Percentiles rank a stretch among this genome's conserved stretches.
Conservation (phyloP, 23 red algal species). For the Gracilariopsis chorda region DNA sequence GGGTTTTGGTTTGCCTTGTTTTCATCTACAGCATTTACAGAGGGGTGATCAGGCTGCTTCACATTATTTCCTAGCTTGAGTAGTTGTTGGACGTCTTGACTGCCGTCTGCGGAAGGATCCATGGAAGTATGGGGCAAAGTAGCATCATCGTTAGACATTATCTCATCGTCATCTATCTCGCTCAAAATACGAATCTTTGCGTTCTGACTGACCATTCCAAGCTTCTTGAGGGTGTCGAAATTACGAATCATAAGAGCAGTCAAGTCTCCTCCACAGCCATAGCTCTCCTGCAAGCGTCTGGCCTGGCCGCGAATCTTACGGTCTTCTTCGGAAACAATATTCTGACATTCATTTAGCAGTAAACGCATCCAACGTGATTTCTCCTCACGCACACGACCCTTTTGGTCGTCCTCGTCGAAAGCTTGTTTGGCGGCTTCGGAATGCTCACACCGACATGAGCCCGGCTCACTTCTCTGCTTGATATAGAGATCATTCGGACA, state of each 20-base stretch:
- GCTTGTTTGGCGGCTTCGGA: slow-evolving; percentile 2
- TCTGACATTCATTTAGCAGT: slow-evolving; percentile 16
- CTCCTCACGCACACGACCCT: slow-evolving; percentile 8
- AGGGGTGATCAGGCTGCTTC: not conserved
- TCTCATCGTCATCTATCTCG: slow-evolving; percentile 48
- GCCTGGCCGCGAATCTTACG: slow-evolving; percentile 49
- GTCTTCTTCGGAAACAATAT: slow-evolving; percentile 57
- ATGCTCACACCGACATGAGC: slow-evolving; percentile 42
- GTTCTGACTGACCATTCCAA: slow-evolving; percentile 56
- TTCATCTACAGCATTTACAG: not conserved
- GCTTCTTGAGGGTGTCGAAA: slow-evolving; percentile 58
- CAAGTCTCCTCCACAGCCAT: slow-evolving; percentile 7
- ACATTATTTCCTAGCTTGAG: not conserved
- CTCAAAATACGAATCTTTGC: slow-evolving; percentile 51
- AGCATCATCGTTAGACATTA: slow-evolving; percentile 1
- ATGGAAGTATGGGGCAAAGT: not conserved
- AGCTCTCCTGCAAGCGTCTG: slow-evolving; percentile 58
- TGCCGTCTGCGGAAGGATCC: not conserved
- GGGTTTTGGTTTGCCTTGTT: not conserved
- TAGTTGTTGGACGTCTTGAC: not conserved
- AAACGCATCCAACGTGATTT: slow-evolving; percentile 32
- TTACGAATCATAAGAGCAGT: slow-evolving; percentile 58
- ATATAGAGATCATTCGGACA: slow-evolving; percentile 76
- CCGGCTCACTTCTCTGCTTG: slow-evolving; percentile 65
- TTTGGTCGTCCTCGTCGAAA: slow-evolving; percentile 24